These are phyloP conservation scores for Fusarium sterilihyphosum DNA, from an alignment of 2,329 filamentous ascomycete genomes.

Conservation along the genomic window DNA sequence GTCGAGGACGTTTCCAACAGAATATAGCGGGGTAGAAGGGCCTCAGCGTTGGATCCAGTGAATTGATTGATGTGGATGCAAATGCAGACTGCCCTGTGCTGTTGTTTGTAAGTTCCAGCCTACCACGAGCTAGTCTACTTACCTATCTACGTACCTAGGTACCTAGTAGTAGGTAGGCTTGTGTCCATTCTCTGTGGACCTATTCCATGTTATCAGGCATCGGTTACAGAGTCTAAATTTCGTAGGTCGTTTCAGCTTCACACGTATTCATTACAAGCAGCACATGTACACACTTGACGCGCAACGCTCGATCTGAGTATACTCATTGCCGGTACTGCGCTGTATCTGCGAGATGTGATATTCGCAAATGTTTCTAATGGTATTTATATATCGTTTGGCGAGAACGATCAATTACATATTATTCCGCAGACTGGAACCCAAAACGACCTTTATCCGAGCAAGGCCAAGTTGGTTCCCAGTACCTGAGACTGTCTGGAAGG, in stretches of 20 bases:
- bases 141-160: no score
- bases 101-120: background rate
- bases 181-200: background rate
- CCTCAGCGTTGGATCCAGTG: constrained; percentile 11
- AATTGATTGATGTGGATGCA: background rate
- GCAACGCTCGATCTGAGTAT: constrained; percentile 2
- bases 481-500: background rate
- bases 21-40: constrained; percentile 19
- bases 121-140: background rate
- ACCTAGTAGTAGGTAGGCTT: background rate
- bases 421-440: background rate
- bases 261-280: background rate
- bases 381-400: background rate
- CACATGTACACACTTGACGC: constrained; percentile 10
- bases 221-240: constrained; percentile 12
- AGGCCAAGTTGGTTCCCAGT: background rate
- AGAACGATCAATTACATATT: background rate
- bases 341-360: background rate
- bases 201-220: background rate
- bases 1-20: constrained; percentile 12
- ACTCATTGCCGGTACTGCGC: background rate
- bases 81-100: background rate
- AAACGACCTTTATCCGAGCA: background rate
- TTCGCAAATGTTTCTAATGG: background rate
- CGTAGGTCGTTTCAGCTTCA: constrained; percentile 30